Evolutionary conservation across 2,329 filamentous ascomycete species (phyloP).

Genomic region (Malbranchea cinnamomea): DNA sequence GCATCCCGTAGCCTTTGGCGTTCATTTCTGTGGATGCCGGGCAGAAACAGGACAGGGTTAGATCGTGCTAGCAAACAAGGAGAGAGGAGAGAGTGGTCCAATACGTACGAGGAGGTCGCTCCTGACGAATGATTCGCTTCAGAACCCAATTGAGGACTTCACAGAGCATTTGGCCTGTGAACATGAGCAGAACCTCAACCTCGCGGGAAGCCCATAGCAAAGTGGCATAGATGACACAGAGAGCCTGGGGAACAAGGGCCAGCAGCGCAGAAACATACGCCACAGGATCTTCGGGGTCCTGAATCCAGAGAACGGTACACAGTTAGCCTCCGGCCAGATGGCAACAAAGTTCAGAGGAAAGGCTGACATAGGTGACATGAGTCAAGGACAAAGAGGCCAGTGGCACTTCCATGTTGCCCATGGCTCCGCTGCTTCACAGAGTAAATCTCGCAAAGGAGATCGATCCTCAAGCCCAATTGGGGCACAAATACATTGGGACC

Average conservation of each 20-base stretch:
- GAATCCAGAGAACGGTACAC: slow-evolving; percentile 6
- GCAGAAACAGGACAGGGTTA: too few species aligned
- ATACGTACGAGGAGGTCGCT: slow-evolving; percentile 60
- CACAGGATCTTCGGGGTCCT: slow-evolving; percentile 74
- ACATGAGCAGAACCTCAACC: slow-evolving; percentile 76
- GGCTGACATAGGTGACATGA: slow-evolving; percentile 85
- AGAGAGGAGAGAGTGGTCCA: background rate
- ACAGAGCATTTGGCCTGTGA: slow-evolving; percentile 78
- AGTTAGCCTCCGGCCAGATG: background rate
- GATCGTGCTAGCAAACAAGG: too few species aligned
- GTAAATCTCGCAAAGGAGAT: too few species aligned
- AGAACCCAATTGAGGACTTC: slow-evolving; percentile 81
- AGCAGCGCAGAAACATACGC: slow-evolving; percentile 89
- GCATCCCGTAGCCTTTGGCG: slow-evolving; percentile 95
- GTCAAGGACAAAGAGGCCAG: slow-evolving; percentile 86
- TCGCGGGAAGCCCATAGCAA: slow-evolving; percentile 86
- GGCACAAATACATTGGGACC: slow-evolving; percentile 11
- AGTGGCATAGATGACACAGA: slow-evolving; percentile 80
- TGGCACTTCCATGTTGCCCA: slow-evolving; percentile 4
- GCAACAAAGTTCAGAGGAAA: slow-evolving; percentile 1
- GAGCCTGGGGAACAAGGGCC: slow-evolving; percentile 78
- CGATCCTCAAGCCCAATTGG: too few species aligned
- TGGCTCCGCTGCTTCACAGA: background rate
- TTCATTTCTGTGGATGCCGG: too few species aligned
- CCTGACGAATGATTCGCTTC: slow-evolving; percentile 84